phyloP scores from a whole-genome alignment of 805 yeast genomes.

The Suhomyces vadensis region DNA sequence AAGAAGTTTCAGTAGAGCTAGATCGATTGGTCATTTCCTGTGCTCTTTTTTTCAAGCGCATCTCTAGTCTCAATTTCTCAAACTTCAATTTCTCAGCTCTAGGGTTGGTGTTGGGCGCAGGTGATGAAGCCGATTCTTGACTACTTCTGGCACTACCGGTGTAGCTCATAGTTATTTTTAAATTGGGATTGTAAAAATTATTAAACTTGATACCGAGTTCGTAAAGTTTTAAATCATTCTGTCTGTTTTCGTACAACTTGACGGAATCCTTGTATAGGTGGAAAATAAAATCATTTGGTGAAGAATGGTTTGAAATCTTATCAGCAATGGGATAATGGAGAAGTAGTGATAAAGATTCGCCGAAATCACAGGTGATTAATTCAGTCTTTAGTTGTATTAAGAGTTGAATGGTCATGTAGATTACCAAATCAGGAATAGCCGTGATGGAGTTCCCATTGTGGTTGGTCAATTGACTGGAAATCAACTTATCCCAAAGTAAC shows the following conservation, averaged over 20 bases:
- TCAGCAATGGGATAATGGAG: constrained; percentile 49
- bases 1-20: neutral
- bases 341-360: constrained; percentile 49
- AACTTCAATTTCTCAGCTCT: constrained; percentile 42
- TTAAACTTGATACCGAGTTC: constrained; percentile 44
- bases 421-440: constrained; percentile 38
- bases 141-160: constrained; percentile 20
- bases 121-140: constrained; percentile 18
- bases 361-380: constrained; percentile 49
- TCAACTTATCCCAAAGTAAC: constrained; percentile 52
- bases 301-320: constrained; percentile 13
- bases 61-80: constrained; percentile 48
- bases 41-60: constrained; percentile 48
- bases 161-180: constrained; percentile 29
- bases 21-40: constrained; percentile 14
- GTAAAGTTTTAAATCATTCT: constrained; percentile 39
- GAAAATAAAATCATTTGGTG: constrained; percentile 20
- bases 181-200: constrained; percentile 38
- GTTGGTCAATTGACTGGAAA: constrained; percentile 22
- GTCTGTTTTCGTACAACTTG: constrained; percentile 31
- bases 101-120: constrained; percentile 17
- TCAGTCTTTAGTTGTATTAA: constrained; percentile 46
- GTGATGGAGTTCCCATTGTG: constrained; percentile 14
- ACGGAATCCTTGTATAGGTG: constrained; percentile 36
- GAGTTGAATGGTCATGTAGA: constrained; percentile 43